Percentiles rank a stretch among this genome's conserved stretches.
Evolutionary conservation across 139 green algal species (phyloP).

Genomic region (Coccomyxa sp.): DNA sequence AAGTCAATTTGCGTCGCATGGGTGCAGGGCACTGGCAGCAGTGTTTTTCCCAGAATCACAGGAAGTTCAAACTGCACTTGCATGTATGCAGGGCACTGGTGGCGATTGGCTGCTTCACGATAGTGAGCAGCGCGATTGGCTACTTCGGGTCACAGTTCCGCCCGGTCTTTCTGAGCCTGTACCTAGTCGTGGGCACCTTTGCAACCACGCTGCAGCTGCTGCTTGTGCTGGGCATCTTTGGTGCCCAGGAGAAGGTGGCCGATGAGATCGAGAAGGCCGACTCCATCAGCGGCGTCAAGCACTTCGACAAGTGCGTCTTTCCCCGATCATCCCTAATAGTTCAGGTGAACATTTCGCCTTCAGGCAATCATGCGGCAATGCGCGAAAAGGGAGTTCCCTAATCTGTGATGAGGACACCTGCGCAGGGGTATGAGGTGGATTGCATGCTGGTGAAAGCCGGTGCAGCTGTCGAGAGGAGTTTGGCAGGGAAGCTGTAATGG

Average conservation of each 20-base stretch:
- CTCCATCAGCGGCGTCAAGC: not conserved
- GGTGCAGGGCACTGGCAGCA: no score
- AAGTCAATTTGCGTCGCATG: no score
- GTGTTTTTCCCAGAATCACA: no score
- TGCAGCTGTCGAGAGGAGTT: no score
- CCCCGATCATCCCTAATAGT: not conserved
- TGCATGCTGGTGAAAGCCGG: no score
- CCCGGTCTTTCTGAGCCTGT: not conserved
- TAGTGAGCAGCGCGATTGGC: conserved; percentile 7
- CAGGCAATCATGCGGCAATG: no score
- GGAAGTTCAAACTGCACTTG: no score
- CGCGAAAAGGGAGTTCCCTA: no score
- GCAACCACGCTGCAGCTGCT: conserved; percentile 8
- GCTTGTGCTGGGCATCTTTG: conserved; percentile 21
- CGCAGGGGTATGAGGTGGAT: no score
- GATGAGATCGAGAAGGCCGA: not conserved
- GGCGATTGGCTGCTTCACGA: conserved; percentile 2
- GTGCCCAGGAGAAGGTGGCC: not conserved
- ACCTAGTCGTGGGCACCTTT: conserved; percentile 13
- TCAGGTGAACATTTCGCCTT: no score
- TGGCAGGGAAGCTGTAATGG: no score
- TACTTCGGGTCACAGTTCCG: conserved; percentile 6
- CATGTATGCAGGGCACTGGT: conserved; percentile 9
- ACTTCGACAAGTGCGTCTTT: not conserved
- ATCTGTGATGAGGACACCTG: no score